Evolutionary conservation across 2,329 filamentous ascomycete species (phyloP), one percentile per base, ranked within the genome.

Genomic region (Cylindrodendrum hubeiense): DNA sequence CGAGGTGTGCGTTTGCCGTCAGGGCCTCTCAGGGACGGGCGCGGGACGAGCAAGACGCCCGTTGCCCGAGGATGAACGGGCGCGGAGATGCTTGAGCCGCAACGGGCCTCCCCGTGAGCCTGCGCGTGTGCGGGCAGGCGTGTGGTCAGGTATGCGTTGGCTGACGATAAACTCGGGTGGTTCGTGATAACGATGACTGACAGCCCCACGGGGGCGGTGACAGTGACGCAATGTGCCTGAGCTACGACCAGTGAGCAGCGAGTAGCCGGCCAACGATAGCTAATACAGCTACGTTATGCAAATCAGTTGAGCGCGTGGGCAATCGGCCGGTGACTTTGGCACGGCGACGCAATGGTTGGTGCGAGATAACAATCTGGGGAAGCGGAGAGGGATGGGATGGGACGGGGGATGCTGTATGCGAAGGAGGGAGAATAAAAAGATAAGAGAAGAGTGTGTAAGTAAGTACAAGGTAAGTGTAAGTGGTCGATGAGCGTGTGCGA

Each of bases 281-380:
- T 75, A 74, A 75, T 74, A 74, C 58, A 68, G 68, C 72, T 66
- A 74, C 72, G 72, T 74, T 74, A 75, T 74, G 65, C 72, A 71
- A 74, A 74, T 39, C 63, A 54, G 58, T 56, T 61, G 66, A 60
- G 44, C 50, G 64, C 59, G 57, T 49, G 53, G 51, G 21, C 46
- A 43, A 53, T 50, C 37, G 55, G 52, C 50, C 39, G 62, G 68
- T 46, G 57, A 62, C 65, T 70, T 60, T 44, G 60, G 63, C 64
- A 67, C 60, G 64, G 55, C 53, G 33, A 60, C 63, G 66, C 68
- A 67, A 66, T 66, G 70, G 72, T 74, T 74, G 72, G 72, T 69
- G 67, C 62, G 65, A 75, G 72, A 74, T 74, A 75, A 75, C 69
- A 75, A 70, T 74, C 72, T 75, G 72, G 72, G 72, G 72, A 74